These are phyloP conservation scores for Amesomyces nigricolor DNA, from an alignment of 2,329 filamentous ascomycete species.

Conservation along the genomic window DNA sequence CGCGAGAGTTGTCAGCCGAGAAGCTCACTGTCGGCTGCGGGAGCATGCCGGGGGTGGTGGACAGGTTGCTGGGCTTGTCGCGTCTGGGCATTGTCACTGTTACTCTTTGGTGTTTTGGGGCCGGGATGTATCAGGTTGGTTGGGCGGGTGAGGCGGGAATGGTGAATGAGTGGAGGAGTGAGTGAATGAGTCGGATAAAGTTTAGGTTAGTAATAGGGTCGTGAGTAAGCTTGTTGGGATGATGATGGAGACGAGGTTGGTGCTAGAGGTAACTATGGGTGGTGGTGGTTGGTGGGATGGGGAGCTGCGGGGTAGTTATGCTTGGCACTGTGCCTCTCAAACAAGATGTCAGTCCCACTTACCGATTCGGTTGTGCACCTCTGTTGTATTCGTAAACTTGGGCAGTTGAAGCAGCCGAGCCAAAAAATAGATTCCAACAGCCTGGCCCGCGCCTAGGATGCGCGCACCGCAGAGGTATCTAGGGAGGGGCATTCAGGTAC, in stretches of 20 bases:
- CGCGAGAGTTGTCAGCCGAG: conserved; percentile 62
- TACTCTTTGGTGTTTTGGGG: neutral
- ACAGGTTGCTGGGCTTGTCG: conserved; percentile 72
- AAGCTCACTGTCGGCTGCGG: conserved; percentile 73
- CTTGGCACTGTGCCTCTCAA: neutral
- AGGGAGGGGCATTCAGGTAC: no score
- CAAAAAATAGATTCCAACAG: no score
- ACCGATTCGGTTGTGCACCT: no score
- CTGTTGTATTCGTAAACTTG: no score
- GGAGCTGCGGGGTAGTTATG: neutral
- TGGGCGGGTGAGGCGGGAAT: neutral
- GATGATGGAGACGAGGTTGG: neutral
- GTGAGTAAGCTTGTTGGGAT: neutral
- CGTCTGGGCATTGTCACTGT: conserved; percentile 65
- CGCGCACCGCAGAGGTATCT: no score
- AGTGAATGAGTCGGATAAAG: no score
- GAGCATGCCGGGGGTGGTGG: conserved; percentile 65
- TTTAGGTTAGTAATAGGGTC: neutral
- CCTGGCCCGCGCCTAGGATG: no score
- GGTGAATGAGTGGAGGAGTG: neutral
- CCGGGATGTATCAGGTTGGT: neutral
- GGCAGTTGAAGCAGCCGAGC: no score
- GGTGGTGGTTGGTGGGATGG: neutral
- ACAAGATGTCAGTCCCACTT: no score
- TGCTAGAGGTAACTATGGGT: neutral